These are phyloP conservation scores for Trichosporon coremiiforme DNA, from an alignment of 1,284 basidiomycete genomes.

Conservation along the genomic window DNA sequence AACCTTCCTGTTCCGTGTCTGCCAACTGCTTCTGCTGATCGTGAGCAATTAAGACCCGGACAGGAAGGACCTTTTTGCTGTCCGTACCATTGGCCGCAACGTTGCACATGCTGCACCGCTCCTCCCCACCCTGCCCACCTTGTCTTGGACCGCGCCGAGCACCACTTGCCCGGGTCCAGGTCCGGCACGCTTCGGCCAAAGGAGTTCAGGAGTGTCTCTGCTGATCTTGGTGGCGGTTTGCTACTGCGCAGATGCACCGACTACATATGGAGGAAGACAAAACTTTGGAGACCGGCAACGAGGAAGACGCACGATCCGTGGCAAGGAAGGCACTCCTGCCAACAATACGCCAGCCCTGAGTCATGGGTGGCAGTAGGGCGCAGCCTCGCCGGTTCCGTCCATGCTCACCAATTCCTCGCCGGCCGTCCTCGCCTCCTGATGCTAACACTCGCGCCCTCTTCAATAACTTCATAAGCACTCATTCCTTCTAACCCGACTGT, in stretches of 20 bases:
- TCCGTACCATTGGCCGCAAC: background rate
- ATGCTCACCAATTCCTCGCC: background rate
- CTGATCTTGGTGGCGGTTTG: background rate
- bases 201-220: background rate
- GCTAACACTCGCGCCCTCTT: background rate
- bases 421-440: background rate
- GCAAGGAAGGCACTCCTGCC: no score
- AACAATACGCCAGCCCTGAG: background rate
- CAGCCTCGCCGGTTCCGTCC: background rate
- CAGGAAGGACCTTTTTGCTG: background rate
- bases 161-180: background rate
- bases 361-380: background rate
- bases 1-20: background rate
- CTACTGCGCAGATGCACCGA: no score
- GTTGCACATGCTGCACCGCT: background rate
- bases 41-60: background rate
- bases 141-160: background rate
- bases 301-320: no score
- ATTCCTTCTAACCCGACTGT: background rate
- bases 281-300: no score
- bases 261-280: background rate
- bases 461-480: background rate
- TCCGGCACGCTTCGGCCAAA: background rate
- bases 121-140: background rate
- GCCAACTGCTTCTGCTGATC: background rate